Percentiles rank a stretch among this genome's conserved stretches.
These are phyloP conservation scores for Pseudocercospora musae DNA, from an alignment of 2,329 filamentous ascomycete genomes.

Conservation along the genomic window DNA sequence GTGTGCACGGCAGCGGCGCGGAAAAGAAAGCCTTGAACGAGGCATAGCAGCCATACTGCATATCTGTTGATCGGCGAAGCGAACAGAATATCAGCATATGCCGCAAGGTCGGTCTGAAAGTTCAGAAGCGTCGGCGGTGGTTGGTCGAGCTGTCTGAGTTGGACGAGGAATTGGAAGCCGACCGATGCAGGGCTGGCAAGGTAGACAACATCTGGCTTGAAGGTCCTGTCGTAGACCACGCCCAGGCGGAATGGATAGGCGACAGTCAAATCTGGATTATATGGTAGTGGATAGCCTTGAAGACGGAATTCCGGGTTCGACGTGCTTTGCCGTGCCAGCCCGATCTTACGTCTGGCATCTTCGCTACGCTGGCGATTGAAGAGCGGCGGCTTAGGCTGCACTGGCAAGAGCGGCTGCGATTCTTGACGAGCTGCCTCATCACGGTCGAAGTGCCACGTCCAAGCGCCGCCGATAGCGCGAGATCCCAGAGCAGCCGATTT, in stretches of 20 bases:
- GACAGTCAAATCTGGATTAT: slow-evolving; percentile 68
- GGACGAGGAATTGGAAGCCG: slow-evolving; percentile 69
- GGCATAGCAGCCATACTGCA: slow-evolving; percentile 60
- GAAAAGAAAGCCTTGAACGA: slow-evolving; percentile 66
- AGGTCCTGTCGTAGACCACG: slow-evolving; percentile 58
- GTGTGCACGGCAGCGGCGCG: slow-evolving; percentile 59
- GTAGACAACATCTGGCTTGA: slow-evolving; percentile 66
- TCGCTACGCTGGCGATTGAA: slow-evolving; percentile 31
- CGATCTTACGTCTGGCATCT: slow-evolving; percentile 26
- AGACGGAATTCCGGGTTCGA: slow-evolving; percentile 55
- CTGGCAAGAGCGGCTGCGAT: slow-evolving; percentile 19
- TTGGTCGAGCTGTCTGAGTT: slow-evolving; percentile 58
- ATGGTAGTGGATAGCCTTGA: slow-evolving; percentile 63
- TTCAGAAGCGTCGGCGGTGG: slow-evolving; percentile 62
- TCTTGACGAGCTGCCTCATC: slow-evolving; percentile 19
- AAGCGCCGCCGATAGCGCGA: slow-evolving; percentile 34
- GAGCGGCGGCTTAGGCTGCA: slow-evolving; percentile 23
- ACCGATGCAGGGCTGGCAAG: slow-evolving; percentile 66
- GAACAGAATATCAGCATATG: slow-evolving; percentile 68
- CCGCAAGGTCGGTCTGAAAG: slow-evolving; percentile 68
- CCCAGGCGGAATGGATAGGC: slow-evolving; percentile 67
- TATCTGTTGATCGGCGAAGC: slow-evolving; percentile 59
- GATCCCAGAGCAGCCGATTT: slow-evolving; percentile 33
- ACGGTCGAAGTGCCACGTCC: slow-evolving; percentile 33
- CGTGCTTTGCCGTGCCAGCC: slow-evolving; percentile 33